Evolutionary conservation across 495 filamentous ascomycete genomes (phyloP).

Genomic region (Glutinoglossum americanum): DNA sequence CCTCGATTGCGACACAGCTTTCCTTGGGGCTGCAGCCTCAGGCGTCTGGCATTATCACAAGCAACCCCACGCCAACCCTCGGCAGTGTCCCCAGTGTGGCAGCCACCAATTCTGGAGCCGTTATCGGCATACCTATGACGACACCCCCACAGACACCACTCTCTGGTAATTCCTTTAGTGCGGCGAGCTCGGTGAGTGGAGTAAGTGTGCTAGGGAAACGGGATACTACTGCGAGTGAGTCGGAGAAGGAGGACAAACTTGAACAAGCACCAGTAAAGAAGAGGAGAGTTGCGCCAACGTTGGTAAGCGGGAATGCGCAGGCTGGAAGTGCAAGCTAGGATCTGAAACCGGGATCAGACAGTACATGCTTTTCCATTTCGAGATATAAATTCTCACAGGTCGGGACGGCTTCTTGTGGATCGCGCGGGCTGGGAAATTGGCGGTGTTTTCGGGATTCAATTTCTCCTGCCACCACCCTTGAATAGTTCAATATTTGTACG

Average conservation of each 20-base stretch:
- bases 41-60: conserved; percentile 22
- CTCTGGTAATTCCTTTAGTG: conserved; percentile 21
- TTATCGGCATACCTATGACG: conserved; percentile 33
- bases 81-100: conserved; percentile 54
- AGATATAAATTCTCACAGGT: not conserved
- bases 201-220: conserved; percentile 34
- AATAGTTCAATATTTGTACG: not conserved
- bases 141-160: conserved; percentile 69
- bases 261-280: conserved; percentile 39
- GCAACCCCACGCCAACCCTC: conserved; percentile 56
- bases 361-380: not conserved
- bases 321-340: not conserved
- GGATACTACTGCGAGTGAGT: conserved; percentile 24
- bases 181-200: conserved; percentile 18
- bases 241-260: conserved; percentile 37
- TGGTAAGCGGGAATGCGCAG: conserved; percentile 19
- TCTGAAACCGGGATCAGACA: not conserved
- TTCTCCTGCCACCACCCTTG: not conserved
- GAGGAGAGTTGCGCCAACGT: conserved; percentile 57
- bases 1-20: conserved; percentile 50
- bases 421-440: not conserved
- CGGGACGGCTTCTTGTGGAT: not conserved
- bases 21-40: conserved; percentile 13
- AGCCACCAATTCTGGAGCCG: conserved; percentile 40
- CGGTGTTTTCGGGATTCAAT: not conserved